Base-by-base conservation (phyloP, 1,284 basidiomycete genomes). In the Malassezia restricta region DNA sequence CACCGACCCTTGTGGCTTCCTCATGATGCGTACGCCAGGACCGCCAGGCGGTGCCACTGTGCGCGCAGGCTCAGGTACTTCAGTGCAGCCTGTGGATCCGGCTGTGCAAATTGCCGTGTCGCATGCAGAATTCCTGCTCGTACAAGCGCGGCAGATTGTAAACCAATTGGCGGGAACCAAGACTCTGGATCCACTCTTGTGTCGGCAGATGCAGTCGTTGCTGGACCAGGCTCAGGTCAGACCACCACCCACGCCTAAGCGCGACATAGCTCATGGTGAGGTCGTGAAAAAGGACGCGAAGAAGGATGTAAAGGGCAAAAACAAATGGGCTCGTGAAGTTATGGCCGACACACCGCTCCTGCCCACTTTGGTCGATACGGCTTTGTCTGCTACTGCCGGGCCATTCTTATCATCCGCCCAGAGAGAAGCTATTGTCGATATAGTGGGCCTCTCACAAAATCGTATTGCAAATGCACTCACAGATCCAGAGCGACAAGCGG, bases 301-400 rank as follows among this genome's bases (percentile, higher is more conserved):
- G 28, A 54, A 63, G 32, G 49, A 58, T 7, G 42, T 61, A 1
- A 49, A 49, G 9, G 56, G 45, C 37, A 47, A 49, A 12, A 60
- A 58, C 43, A 52, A 57, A 12, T 63, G 61, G 61, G 40, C 55
- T 7, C 58, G 58, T 41, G 59, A 61, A 11, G 51, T 56, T 20
- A 43, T 61, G 7, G 27, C 27, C 6, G 55, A 61, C 31, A 56
- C 57, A 15, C 55, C 57, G 7, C 24, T 62, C 8, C 39, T 64
- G 3, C 62, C 62, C 8, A 60, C 51, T 17, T 40, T 60, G 8
- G 57, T 64, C 9, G 60, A 64, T n/a, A 57, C 59, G 1, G 58
- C 62, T 0, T 45, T 64, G 3, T 47, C 49, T 11, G 57, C 52
- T 3, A 40, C 60, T 4, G 53, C 55, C 3, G 62, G 62, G 0